Evolutionary conservation across 2,329 filamentous ascomycete species (phyloP).

Genomic region (Aspergillus terreus): DNA sequence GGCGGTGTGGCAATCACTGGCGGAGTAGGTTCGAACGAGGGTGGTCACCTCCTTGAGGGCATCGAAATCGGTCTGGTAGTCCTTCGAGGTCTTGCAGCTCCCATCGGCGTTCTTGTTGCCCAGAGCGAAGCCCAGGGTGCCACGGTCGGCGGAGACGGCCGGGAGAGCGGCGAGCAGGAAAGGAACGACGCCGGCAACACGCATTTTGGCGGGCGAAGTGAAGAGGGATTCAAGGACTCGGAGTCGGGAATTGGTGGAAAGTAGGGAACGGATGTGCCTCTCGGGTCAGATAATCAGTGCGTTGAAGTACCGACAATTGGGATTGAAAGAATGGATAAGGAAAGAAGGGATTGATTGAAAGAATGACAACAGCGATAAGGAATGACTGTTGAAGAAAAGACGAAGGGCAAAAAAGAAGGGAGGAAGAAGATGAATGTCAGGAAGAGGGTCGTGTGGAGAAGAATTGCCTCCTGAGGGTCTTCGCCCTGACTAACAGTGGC

Average conservation of each 20-base stretch:
- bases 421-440: neutral
- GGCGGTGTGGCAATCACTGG: slow-evolving; percentile 63
- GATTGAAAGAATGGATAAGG: neutral
- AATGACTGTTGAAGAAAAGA: neutral
- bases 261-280: too few relatives aligned
- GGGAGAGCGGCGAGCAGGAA: slow-evolving; percentile 43
- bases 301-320: neutral
- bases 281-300: too few relatives aligned
- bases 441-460: neutral
- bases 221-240: neutral
- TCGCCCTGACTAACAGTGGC: too few relatives aligned
- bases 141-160: slow-evolving; percentile 49
- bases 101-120: slow-evolving; percentile 61
- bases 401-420: neutral
- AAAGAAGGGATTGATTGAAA: neutral
- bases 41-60: slow-evolving; percentile 53
- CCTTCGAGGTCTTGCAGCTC: slow-evolving; percentile 58
- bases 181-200: slow-evolving; percentile 39
- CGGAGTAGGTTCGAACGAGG: slow-evolving; percentile 64
- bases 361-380: neutral
- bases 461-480: neutral
- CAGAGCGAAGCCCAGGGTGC: slow-evolving; percentile 62
- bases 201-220: slow-evolving; percentile 34
- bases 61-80: slow-evolving; percentile 65
- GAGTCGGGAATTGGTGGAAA: neutral